Percentiles rank a stretch among this genome's conserved stretches.
Evolutionary conservation across 306 rosid species (phyloP).

Genomic region (Leucaena leucocephala): DNA sequence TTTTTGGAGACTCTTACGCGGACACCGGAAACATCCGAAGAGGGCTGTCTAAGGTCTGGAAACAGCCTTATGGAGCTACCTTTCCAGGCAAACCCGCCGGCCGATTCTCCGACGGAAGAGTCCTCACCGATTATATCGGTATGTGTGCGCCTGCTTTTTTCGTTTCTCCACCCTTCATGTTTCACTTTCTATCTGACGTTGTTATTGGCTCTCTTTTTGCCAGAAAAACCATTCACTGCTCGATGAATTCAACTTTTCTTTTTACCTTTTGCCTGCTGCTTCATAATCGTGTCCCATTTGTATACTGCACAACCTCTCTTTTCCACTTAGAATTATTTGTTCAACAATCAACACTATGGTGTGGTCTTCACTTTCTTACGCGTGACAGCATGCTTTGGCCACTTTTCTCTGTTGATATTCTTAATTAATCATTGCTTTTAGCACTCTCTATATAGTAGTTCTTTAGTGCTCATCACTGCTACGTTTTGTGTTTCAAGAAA

Average conservation of each 20-base stretch:
- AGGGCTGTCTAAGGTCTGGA: slow-evolving; percentile 41
- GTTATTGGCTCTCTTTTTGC: background rate
- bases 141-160: background rate
- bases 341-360: slow-evolving; percentile 11
- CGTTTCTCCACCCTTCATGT: background rate
- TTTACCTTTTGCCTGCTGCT: background rate
- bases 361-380: slow-evolving; percentile 1
- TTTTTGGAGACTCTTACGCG: slow-evolving; percentile 56
- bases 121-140: slow-evolving; percentile 56
- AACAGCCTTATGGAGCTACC: slow-evolving; percentile 50
- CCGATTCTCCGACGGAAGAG: slow-evolving; percentile 54
- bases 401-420: slow-evolving; percentile 34
- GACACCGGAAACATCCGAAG: slow-evolving; percentile 52
- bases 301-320: background rate
- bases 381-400: slow-evolving; percentile 43
- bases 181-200: background rate
- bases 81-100: slow-evolving; percentile 64
- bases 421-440: slow-evolving; percentile 41
- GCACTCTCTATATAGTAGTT: background rate
- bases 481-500: background rate
- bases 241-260: background rate
- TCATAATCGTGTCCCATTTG: background rate
- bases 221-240: background rate
- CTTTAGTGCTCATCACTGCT: background rate
- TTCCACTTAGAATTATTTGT: slow-evolving; percentile 18